Evolutionary conservation across 108 stramenopile species (phyloP).

Genomic region (Chaetoceros tenuissimus): DNA sequence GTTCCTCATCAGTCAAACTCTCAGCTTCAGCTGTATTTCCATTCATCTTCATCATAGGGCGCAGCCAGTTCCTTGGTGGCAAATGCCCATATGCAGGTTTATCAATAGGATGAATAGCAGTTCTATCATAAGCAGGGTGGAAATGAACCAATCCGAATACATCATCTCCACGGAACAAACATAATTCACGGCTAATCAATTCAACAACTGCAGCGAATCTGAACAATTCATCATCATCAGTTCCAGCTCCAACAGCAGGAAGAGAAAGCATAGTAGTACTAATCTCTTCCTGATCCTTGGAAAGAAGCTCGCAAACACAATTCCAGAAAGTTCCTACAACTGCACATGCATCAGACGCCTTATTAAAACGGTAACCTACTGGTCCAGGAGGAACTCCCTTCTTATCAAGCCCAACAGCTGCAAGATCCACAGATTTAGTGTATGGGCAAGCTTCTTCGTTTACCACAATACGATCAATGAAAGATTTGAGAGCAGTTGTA

Average conservation of each 20-base stretch:
- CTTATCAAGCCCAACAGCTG: constrained; percentile 29
- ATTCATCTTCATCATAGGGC: constrained; percentile 45
- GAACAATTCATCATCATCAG: constrained; percentile 16
- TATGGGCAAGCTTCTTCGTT: constrained; percentile 37
- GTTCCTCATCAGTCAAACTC: constrained; percentile 42
- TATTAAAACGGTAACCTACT: constrained; percentile 43
- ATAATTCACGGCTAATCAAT: constrained; percentile 49
- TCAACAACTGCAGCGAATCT: constrained; percentile 62
- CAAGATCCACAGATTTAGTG: constrained; percentile 25
- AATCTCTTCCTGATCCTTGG: constrained; percentile 27
- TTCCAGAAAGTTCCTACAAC: constrained; percentile 71
- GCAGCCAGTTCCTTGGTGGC: constrained; percentile 52
- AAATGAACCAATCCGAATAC: constrained; percentile 52
- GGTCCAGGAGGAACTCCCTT: constrained; percentile 33
- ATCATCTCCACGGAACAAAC: constrained; percentile 46
- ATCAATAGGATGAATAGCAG: constrained; percentile 29
- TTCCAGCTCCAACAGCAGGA: constrained; percentile 29
- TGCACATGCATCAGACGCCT: constrained; percentile 28
- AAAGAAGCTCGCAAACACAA: constrained; percentile 59
- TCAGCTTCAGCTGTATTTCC: constrained; percentile 30
- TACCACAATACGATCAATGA: constrained; percentile 50
- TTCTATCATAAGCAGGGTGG: constrained; percentile 55
- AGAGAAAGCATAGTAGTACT: constrained; percentile 39
- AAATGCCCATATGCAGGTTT: constrained; percentile 54
- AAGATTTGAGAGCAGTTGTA: constrained; percentile 43